These are phyloP conservation scores for Litsea cubeba DNA, from an alignment of 164 flowering plant genomes.

Conservation along the genomic window DNA sequence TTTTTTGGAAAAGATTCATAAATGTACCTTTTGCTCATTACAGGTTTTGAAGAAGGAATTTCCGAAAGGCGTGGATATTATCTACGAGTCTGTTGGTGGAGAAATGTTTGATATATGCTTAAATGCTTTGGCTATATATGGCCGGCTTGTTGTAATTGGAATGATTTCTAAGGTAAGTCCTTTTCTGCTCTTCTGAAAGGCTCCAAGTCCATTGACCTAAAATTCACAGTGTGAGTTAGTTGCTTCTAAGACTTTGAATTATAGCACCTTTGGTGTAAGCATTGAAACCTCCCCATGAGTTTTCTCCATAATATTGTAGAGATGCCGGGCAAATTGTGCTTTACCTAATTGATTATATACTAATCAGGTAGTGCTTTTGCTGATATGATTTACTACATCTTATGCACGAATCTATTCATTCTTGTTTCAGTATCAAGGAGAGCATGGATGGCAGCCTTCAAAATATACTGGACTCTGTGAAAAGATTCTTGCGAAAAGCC, in stretches of 20 bases:
- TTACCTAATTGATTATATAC: no score
- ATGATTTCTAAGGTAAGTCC: constrained; percentile 92
- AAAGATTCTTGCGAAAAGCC: constrained; percentile 87
- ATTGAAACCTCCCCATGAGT: background rate
- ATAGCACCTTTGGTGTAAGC: background rate
- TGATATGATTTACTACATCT: background rate
- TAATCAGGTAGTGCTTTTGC: background rate
- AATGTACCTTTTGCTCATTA: constrained; percentile 4
- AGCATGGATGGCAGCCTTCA: constrained; percentile 81
- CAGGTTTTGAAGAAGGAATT: constrained; percentile 93
- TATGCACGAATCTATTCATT: background rate
- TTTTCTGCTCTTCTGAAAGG: background rate
- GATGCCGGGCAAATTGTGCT: background rate
- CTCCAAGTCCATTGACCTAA: no score
- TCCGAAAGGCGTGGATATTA: constrained; percentile 84
- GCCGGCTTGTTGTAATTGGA: constrained; percentile 87
- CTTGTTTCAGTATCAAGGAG: constrained; percentile 81
- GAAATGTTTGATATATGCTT: constrained; percentile 84
- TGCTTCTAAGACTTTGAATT: background rate
- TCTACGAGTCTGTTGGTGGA: constrained; percentile 97
- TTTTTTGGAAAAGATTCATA: background rate
- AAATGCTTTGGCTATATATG: constrained; percentile 82
- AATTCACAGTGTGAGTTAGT: no score
- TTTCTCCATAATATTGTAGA: background rate
- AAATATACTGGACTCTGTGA: constrained; percentile 89